These are phyloP conservation scores for Stephanodiscus triporus DNA, from an alignment of 108 stramenopile species.

Conservation along the genomic window DNA sequence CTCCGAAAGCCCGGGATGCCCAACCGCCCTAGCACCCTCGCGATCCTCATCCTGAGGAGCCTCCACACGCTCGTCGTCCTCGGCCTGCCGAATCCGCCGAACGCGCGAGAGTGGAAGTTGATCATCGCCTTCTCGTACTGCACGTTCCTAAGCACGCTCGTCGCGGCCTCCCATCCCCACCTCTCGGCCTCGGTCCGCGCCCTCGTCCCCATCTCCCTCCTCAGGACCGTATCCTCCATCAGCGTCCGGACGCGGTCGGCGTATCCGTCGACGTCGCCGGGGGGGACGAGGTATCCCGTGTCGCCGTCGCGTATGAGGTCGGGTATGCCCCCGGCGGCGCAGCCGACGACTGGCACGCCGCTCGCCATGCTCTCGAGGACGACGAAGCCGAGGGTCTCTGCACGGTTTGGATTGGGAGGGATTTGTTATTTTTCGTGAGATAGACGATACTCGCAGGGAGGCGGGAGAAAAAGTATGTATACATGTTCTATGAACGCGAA, in stretches of 20 bases:
- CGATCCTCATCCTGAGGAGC: conserved; percentile 54
- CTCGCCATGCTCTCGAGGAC: conserved; percentile 91
- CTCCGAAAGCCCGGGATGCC: conserved; percentile 40
- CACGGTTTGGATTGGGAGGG: too few relatives aligned
- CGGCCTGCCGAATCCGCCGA: conserved; percentile 73
- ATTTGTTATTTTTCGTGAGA: not conserved
- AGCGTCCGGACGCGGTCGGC: conserved; percentile 58
- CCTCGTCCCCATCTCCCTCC: conserved; percentile 65
- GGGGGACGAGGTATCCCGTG: conserved; percentile 71
- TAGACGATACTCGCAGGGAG: too few relatives aligned
- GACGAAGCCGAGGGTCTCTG: conserved; percentile 87
- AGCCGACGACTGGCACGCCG: conserved; percentile 86
- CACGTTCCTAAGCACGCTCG: conserved; percentile 80
- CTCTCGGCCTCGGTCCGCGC: conserved; percentile 81
- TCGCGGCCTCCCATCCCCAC: conserved; percentile 93
- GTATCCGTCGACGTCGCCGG: conserved; percentile 61
- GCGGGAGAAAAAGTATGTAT: too few relatives aligned
- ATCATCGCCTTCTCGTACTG: conserved; percentile 87
- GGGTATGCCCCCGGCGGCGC: conserved; percentile 77
- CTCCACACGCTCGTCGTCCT: conserved; percentile 55
- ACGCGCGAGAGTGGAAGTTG: conserved; percentile 83
- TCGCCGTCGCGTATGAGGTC: conserved; percentile 68
- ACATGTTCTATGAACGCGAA: too few relatives aligned
- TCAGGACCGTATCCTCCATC: conserved; percentile 56
- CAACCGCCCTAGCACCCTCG: conserved; percentile 33